A percentile compares a stretch with the other conserved stretches of the same genome.
phyloP scores from a whole-genome alignment of 257 asterid species.

The Cruciata laevipes region DNA sequence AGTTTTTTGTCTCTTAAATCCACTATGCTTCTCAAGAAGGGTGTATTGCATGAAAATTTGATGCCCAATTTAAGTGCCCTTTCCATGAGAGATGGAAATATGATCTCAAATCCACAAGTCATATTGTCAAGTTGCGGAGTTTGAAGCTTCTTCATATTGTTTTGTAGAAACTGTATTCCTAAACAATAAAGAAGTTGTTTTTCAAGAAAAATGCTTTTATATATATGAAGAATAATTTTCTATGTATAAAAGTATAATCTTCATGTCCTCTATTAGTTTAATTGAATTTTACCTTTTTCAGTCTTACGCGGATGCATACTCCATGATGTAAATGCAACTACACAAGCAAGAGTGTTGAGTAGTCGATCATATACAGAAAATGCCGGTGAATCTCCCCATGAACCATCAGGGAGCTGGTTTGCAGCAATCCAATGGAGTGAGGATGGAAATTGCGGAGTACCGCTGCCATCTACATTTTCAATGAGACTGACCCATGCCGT shows the following conservation, averaged over 20 bases:
- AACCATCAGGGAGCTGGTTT: constrained; percentile 42
- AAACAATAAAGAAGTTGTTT: background rate
- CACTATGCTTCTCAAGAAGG: constrained; percentile 15
- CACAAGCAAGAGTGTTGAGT: constrained; percentile 38
- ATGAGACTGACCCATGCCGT: constrained; percentile 42
- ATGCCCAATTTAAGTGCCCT: constrained; percentile 27
- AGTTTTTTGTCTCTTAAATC: constrained; percentile 19
- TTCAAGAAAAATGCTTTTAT: too few species aligned
- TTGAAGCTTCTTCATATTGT: constrained; percentile 24
- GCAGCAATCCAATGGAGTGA: constrained; percentile 34
- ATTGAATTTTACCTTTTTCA: constrained; percentile 16
- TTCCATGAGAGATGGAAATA: constrained; percentile 33
- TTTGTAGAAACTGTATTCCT: constrained; percentile 35
- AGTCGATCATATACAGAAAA: constrained; percentile 28
- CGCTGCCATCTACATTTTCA: constrained; percentile 9
- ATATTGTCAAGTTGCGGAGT: constrained; percentile 23
- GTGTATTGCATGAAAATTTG: constrained; percentile 24
- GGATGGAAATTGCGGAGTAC: constrained; percentile 31
- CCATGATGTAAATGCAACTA: constrained; percentile 38
- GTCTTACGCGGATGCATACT: constrained; percentile 18
- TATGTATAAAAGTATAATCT: too few species aligned
- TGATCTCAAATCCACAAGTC: constrained; percentile 42
- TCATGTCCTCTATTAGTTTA: too few species aligned
- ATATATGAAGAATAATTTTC: too few species aligned
- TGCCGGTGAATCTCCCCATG: constrained; percentile 31